Evolutionary conservation across 176 grass and related monocot species (phyloP).

Genomic region (Zizania latifolia): DNA sequence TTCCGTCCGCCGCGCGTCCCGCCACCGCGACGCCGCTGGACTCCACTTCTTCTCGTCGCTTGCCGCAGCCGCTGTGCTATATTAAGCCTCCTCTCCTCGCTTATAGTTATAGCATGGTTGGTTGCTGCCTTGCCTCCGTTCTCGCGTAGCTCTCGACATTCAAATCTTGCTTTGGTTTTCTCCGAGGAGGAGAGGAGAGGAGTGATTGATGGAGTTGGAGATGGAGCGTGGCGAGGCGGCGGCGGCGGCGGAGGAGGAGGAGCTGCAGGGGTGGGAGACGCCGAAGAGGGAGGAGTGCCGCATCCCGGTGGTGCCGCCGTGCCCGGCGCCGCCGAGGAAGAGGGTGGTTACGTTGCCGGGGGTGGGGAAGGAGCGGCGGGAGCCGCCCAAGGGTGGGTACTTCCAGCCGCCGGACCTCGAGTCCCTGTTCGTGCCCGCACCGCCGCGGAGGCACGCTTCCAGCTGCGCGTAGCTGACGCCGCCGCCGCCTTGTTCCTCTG

Average conservation of each 20-base stretch:
- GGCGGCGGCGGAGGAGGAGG: not conserved
- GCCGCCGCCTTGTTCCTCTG: no score
- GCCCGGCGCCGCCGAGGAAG: slow-evolving; percentile 59
- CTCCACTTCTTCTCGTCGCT: not conserved
- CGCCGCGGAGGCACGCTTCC: slow-evolving; percentile 39
- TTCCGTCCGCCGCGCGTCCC: no score
- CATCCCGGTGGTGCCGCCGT: slow-evolving; percentile 45
- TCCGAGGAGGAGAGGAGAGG: not conserved
- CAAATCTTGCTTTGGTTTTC: not conserved
- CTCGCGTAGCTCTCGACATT: not conserved
- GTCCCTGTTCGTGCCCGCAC: slow-evolving; percentile 46
- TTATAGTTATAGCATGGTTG: not conserved
- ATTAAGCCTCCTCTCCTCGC: not conserved
- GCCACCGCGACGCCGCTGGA: slow-evolving; percentile 19
- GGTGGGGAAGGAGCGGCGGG: slow-evolving; percentile 13
- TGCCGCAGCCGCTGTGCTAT: not conserved
- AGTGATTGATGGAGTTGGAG: slow-evolving; percentile 20
- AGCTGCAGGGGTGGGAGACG: slow-evolving; percentile 55
- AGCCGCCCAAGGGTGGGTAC: slow-evolving; percentile 61
- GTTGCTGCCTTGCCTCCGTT: not conserved
- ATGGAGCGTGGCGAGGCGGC: not conserved
- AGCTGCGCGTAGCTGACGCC: slow-evolving; percentile 20
- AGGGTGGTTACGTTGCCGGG: slow-evolving; percentile 10
- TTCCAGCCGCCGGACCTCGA: slow-evolving; percentile 86
- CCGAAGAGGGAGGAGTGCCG: slow-evolving; percentile 59